Conservation (phyloP, 2,329 filamentous ascomycete species). For the Aspergillus pseudoviridinutans region DNA sequence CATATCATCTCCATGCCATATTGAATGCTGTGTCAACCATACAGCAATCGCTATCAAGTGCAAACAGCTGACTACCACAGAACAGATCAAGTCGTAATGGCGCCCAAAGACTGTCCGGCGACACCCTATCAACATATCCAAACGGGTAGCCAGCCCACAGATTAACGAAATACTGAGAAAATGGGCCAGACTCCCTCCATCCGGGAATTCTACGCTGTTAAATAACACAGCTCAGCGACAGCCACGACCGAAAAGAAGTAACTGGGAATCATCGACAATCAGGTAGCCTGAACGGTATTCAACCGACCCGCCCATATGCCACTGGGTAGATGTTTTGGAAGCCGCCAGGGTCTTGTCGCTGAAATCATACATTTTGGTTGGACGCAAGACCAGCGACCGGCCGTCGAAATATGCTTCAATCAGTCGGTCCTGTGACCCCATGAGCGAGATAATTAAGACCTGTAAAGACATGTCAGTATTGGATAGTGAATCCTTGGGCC, state of each 20-base stretch:
- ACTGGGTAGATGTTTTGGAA: slow-evolving; percentile 10
- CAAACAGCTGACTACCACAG: too few species aligned
- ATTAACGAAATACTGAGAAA: too few species aligned
- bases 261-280: background rate
- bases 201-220: too few species aligned
- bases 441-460: slow-evolving; percentile 15
- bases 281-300: background rate
- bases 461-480: slow-evolving; percentile 4
- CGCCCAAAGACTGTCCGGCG: too few species aligned
- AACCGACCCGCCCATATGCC: slow-evolving; percentile 9
- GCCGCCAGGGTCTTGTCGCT: slow-evolving; percentile 1
- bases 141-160: too few species aligned
- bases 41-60: too few species aligned
- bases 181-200: too few species aligned
- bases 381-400: slow-evolving; percentile 7
- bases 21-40: too few species aligned
- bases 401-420: slow-evolving; percentile 14
- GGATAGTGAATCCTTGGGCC: background rate
- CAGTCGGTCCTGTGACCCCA: slow-evolving; percentile 11
- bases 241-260: background rate
- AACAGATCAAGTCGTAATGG: too few species aligned
- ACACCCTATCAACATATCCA: too few species aligned
- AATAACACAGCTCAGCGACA: too few species aligned
- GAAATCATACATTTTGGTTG: slow-evolving; percentile 14
- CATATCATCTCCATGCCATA: too few species aligned